Conservation (phyloP, 805 yeast species). For the Monosporozyma solicola region DNA sequence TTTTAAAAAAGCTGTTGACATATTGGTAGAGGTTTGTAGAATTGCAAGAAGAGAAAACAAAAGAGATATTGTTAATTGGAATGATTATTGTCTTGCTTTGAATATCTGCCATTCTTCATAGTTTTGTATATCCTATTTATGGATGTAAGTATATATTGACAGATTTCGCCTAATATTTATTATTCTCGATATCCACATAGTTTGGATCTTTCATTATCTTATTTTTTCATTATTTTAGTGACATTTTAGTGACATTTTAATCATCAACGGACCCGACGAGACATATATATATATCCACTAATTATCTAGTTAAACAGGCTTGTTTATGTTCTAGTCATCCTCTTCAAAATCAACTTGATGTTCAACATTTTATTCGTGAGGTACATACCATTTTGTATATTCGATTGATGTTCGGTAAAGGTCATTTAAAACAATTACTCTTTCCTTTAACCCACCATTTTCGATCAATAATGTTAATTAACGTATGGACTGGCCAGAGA, state of each 20-base stretch:
- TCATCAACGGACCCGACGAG: background rate
- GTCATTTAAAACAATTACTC: background rate
- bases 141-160: too few species aligned
- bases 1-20: background rate
- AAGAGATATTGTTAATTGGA: too few species aligned
- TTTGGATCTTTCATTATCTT: too few species aligned
- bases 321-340: background rate
- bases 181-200: too few species aligned
- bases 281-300: background rate
- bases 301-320: background rate
- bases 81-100: too few species aligned
- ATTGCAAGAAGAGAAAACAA: too few species aligned
- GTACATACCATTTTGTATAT: constrained; percentile 1
- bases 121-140: too few species aligned
- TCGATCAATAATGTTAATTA: background rate
- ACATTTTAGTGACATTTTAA: too few species aligned
- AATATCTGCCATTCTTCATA: too few species aligned
- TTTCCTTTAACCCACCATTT: background rate
- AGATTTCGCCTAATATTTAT: too few species aligned
- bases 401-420: background rate
- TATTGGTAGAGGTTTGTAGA: background rate
- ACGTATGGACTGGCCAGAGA: background rate
- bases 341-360: background rate
- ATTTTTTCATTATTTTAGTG: too few species aligned
- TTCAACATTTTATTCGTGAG: background rate